Conservation (phyloP, 495 filamentous ascomycete genomes). For the Monascus purpureus region DNA sequence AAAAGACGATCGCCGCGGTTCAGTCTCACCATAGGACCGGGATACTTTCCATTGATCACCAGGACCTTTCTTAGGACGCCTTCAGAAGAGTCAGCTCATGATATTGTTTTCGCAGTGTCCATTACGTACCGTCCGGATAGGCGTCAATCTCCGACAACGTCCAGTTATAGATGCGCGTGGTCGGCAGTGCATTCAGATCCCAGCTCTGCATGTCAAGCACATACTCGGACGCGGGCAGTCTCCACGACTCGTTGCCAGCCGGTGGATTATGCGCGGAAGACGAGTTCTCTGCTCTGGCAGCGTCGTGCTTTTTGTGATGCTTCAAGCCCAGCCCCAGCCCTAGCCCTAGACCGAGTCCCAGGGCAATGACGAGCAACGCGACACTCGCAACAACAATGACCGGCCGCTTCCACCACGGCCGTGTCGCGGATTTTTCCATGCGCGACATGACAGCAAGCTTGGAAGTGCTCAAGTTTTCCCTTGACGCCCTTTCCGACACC, state of each 20-base stretch:
- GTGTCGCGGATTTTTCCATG: too few species aligned
- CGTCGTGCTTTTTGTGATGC: neutral
- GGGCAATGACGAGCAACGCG: neutral
- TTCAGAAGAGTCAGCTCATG: neutral
- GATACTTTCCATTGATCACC: constrained; percentile 66
- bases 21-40: constrained; percentile 46
- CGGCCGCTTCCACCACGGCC: too few species aligned
- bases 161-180: constrained; percentile 33
- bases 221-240: constrained; percentile 17
- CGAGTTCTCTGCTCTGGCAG: neutral
- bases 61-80: constrained; percentile 32
- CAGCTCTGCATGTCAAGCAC: constrained; percentile 25
- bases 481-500: too few species aligned
- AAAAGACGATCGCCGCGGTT: constrained; percentile 51
- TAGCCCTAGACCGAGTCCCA: neutral
- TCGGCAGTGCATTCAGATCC: constrained; percentile 26
- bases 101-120: neutral
- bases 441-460: too few species aligned
- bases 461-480: too few species aligned
- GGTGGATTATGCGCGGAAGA: neutral
- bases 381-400: neutral
- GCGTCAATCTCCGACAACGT: constrained; percentile 32
- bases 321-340: constrained; percentile 1
- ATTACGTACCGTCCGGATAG: constrained; percentile 31
- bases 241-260: neutral